Base-by-base conservation (phyloP, 2,329 filamentous ascomycete genomes). In the Fusarium dlaminii region DNA sequence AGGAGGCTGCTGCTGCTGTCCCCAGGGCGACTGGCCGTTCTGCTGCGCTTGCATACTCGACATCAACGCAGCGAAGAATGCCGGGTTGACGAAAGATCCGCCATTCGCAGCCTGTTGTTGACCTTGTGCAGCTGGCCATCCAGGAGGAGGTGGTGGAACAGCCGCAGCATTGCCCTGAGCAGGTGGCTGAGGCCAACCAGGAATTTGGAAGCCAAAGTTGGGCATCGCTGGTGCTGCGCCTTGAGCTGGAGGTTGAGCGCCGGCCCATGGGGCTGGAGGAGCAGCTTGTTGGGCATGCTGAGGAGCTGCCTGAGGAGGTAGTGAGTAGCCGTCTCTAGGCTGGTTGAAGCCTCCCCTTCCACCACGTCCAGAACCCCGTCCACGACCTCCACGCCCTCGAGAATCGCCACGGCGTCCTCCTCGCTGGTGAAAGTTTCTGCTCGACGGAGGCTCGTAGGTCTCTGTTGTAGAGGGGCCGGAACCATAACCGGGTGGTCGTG, bases 401-500 rank as follows among this genome's bases (percentile, higher is more conserved):
- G 80, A 82, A 48, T 86, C 84, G n/a, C 85, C 83, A 36, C 86
- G 83, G 22, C 84, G 82, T 14, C 86, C 83, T 15, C 86, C 84
- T 18, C 85, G 79, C 24, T 80, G 80, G 27, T 79, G 79, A 17
- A 79, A 76, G 24, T 78, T 78, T 36, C 79, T 66, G 70, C 81
- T 76, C 36, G 77, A 78, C 49, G 72, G 73, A 40, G 83, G 70
- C 79, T 86, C 79, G 30, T 79, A 79, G 8, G 72, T 70, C 81
- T 86, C 77, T 80, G 80, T 80, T 76, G 85, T 78, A 46, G 79
- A 84, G 77, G 84, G 88, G 0, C 84, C 85, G 66, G 84, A 84
- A 11, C 87, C 88, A 67, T 92, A 90, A 55, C 91, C 91, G 24
- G 88, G 86, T 4, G 93, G 93, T 24, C 93, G 86, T 27, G 91